phyloP scores from a whole-genome alignment of 2,329 filamentous ascomycete species.

The Hirsutella rhossiliensis region DNA sequence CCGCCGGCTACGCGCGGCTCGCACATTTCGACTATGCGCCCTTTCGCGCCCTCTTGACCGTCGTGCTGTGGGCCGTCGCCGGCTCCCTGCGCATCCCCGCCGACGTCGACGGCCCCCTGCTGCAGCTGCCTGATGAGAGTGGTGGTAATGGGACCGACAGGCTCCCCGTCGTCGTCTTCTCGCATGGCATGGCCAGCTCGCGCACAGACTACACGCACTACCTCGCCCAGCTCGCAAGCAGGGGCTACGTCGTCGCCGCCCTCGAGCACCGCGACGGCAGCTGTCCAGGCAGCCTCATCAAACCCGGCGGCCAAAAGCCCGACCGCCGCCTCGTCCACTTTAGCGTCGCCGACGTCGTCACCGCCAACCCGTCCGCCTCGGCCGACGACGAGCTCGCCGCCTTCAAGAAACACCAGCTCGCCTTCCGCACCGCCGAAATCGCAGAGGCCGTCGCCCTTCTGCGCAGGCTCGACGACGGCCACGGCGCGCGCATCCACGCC shows the following conservation, averaged over 20 bases:
- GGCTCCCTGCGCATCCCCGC: constrained; percentile 34
- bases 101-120: constrained; percentile 30
- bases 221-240: constrained; percentile 35
- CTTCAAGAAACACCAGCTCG: constrained; percentile 34
- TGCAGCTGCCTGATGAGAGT: too few relatives aligned
- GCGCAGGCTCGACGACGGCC: constrained; percentile 24
- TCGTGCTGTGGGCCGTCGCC: constrained; percentile 26
- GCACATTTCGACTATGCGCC: constrained; percentile 30
- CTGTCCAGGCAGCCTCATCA: constrained; percentile 30
- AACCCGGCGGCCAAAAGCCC: constrained; percentile 11
- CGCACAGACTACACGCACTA: constrained; percentile 40
- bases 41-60: constrained; percentile 28
- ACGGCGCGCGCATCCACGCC: constrained; percentile 19
- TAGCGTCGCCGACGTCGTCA: constrained; percentile 18
- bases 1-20: constrained; percentile 33
- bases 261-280: constrained; percentile 41
- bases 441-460: constrained; percentile 30
- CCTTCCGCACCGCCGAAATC: constrained; percentile 38
- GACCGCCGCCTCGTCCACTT: constrained; percentile 22
- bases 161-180: constrained; percentile 36
- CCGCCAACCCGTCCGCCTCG: constrained; percentile 9
- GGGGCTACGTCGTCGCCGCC: constrained; percentile 35
- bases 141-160: constrained; percentile 5
- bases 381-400: constrained; percentile 19
- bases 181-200: constrained; percentile 37